Conservation (phyloP, 768 basidiomycete genomes). For the Gymnopilus dilepis region DNA sequence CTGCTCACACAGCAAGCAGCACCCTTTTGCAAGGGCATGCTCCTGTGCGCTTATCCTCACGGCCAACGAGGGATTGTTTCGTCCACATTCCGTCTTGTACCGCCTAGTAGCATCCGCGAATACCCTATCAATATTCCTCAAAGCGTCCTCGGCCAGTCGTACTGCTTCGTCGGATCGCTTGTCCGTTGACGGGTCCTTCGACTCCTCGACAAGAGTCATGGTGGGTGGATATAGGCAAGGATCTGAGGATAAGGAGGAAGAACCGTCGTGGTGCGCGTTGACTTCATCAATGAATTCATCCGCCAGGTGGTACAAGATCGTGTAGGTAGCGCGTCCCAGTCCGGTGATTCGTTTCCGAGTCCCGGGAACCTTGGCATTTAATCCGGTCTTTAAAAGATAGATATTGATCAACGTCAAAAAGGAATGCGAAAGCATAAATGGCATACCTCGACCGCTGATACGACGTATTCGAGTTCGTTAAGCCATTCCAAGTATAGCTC, state of each 20-base stretch:
- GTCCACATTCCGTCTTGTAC: conserved; percentile 45
- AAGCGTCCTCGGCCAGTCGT: conserved; percentile 37
- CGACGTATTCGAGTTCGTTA: conserved; percentile 42
- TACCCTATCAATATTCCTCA: conserved; percentile 41
- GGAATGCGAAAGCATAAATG: neutral
- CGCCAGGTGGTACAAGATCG: conserved; percentile 46
- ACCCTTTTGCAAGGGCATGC: conserved; percentile 42
- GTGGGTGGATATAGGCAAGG: conserved; percentile 40
- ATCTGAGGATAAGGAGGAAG: conserved; percentile 36
- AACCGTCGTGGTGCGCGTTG: conserved; percentile 49
- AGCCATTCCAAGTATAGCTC: conserved; percentile 51
- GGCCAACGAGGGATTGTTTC: conserved; percentile 38
- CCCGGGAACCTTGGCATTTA: conserved; percentile 43
- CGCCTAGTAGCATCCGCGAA: conserved; percentile 42
- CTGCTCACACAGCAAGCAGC: conserved; percentile 52
- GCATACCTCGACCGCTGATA: conserved; percentile 43
- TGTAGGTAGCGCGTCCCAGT: conserved; percentile 45
- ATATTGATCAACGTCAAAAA: conserved; percentile 10
- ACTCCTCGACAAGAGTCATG: conserved; percentile 51
- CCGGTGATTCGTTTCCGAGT: conserved; percentile 41
- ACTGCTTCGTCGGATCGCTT: conserved; percentile 44
- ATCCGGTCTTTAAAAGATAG: conserved; percentile 34
- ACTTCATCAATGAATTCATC: conserved; percentile 51
- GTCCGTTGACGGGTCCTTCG: conserved; percentile 46
- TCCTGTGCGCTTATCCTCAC: conserved; percentile 42